A percentile compares a stretch with the other conserved stretches of the same genome.
Evolutionary conservation across 208 protist genomes (phyloP).

Genomic region (Blechomonas ayalai): DNA sequence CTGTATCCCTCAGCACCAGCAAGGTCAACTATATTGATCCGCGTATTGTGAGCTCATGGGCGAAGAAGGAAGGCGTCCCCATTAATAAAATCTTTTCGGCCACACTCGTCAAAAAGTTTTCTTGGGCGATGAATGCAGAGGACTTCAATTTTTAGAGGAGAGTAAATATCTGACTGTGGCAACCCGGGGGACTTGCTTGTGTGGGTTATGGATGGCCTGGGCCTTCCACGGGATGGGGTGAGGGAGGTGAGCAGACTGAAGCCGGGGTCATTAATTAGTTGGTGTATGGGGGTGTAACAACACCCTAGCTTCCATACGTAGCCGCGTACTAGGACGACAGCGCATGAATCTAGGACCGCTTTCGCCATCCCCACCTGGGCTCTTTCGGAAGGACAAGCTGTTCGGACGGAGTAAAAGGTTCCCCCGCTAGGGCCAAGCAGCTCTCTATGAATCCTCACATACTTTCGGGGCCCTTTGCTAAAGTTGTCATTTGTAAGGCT

Average conservation of each 20-base stretch:
- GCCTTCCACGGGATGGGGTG: neutral
- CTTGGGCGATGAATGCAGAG: conserved; percentile 91
- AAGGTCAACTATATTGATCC: conserved; percentile 99
- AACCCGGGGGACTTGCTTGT: neutral
- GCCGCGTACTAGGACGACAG: too few species aligned
- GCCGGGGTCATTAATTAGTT: conserved; percentile 1
- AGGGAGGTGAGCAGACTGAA: neutral
- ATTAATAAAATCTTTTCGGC: conserved; percentile 97
- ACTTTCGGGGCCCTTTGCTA: too few species aligned
- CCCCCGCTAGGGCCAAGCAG: too few species aligned
- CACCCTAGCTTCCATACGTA: too few species aligned
- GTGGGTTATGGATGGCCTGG: too few species aligned
- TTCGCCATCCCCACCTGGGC: too few species aligned
- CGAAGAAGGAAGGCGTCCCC: conserved; percentile 88
- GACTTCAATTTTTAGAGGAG: conserved; percentile 82
- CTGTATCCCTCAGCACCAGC: conserved; percentile 94
- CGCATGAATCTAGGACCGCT: too few species aligned
- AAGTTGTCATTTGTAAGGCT: too few species aligned
- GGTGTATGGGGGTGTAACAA: neutral
- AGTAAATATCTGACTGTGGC: conserved; percentile 3
- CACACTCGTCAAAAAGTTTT: conserved; percentile 96
- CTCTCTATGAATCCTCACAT: too few species aligned
- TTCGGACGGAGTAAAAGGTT: too few species aligned
- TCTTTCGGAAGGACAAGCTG: too few species aligned
- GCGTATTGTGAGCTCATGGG: conserved; percentile 97